Evolutionary conservation across 345 rosid genomes (phyloP), one percentile per base, ranked within the genome.

Genomic region (Pistacia integerrima): DNA sequence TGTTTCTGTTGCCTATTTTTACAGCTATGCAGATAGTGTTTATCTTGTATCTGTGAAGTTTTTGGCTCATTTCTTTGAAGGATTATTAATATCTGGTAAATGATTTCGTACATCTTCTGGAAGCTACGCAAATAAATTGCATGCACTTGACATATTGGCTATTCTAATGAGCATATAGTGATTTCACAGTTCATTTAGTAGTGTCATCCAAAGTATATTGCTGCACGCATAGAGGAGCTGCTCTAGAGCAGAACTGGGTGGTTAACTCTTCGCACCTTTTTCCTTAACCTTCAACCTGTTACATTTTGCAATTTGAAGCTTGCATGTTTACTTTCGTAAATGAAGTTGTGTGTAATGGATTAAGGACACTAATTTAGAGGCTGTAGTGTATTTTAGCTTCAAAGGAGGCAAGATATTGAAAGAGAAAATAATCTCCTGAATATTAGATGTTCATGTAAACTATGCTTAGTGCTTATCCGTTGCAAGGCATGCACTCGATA

Each of bases 141-240:
- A 14, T 72, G 10, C 38, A 14, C 36, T 28, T 14, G 48, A 4
- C 44, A 46, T 44, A n/a, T 16, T 38, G 14, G 20, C 14, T 44
- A 44, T 59, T 57, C 46, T 72, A 38, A 7, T n/a, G 2, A 13
- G 44, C 54, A 8, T 38, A 5, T 60, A 5, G 46, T 2, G 14
- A 22, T 46, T 22, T 72, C 0, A 1, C 33, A 30, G 44, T 33
- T 46, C 10, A 17, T 33, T 44, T 58, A 60, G 16, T 28, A 30
- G 56, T 5, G 18, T 25, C 4, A 5, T 2, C 41, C 56, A 28
- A 46, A 60, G 36, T 13, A 1, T 22, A 22, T 17, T 56, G 20
- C 9, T 59, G 16, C 52, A 20, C 38, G 65, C 55, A n/a, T 71
- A n/a, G 61, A 14, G 6, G 74, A 72, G 66, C 44, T 72, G 56